phyloP scores from a whole-genome alignment of 1,284 basidiomycete species.

The Ustilago shanxiensis region DNA sequence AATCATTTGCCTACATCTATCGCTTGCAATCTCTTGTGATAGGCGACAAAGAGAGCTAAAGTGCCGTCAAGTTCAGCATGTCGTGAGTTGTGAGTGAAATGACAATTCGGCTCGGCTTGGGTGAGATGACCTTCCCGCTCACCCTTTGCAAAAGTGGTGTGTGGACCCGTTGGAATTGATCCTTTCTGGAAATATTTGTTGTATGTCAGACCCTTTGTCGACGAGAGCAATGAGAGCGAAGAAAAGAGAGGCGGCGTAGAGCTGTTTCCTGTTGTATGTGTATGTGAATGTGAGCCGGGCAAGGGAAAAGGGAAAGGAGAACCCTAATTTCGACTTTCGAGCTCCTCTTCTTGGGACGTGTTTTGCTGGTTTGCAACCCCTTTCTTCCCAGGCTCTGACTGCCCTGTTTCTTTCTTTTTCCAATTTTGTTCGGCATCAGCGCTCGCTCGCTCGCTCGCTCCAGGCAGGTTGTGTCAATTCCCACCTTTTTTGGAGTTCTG shows the following conservation, averaged over 20 bases:
- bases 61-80: not conserved
- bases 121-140: not conserved
- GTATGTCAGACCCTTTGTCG: not conserved
- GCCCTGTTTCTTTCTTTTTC: not conserved
- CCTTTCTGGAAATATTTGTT: not conserved
- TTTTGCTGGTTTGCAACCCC: conserved; percentile 5
- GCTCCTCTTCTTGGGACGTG: not conserved
- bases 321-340: conserved; percentile 11
- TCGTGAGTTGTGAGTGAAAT: not conserved
- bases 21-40: not conserved
- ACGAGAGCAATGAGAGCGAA: not conserved
- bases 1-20: not conserved
- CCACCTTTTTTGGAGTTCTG: not conserved
- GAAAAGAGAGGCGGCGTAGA: too few relatives aligned
- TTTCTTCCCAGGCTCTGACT: not conserved
- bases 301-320: not conserved
- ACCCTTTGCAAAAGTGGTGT: not conserved
- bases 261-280: too few relatives aligned
- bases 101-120: not conserved
- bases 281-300: too few relatives aligned
- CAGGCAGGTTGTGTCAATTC: conserved; percentile 4
- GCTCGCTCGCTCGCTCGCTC: too few relatives aligned
- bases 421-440: conserved; percentile 1
- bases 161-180: too few relatives aligned
- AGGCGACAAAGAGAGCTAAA: not conserved